Evolutionary conservation across 2,329 filamentous ascomycete species (phyloP).

Genomic region (Mollisiaceae sp.): DNA sequence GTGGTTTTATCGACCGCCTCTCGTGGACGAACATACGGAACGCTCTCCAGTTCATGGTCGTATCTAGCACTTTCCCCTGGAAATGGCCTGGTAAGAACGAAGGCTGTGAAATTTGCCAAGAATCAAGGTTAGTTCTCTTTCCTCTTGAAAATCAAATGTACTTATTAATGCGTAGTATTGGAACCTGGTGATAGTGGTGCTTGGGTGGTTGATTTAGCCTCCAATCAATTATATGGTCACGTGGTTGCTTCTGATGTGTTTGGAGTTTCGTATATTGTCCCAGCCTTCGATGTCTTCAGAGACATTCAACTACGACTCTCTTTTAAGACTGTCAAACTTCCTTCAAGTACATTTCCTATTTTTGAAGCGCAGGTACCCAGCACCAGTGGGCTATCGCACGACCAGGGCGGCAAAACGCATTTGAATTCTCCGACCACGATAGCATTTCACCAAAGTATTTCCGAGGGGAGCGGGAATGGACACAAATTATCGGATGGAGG

Average conservation of each 20-base stretch:
- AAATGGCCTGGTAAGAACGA: conserved; percentile 13
- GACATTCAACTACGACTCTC: too few relatives aligned
- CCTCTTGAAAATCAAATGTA: not conserved
- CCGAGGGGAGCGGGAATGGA: too few relatives aligned
- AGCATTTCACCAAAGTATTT: too few relatives aligned
- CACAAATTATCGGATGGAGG: too few relatives aligned
- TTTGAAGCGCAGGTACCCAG: too few relatives aligned
- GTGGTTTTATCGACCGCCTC: conserved; percentile 4
- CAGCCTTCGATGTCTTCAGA: too few relatives aligned
- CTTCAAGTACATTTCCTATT: too few relatives aligned
- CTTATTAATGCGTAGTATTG: conserved; percentile 18
- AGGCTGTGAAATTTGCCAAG: conserved; percentile 12
- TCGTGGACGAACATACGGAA: conserved; percentile 11
- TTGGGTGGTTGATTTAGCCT: conserved; percentile 30
- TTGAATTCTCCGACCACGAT: too few relatives aligned
- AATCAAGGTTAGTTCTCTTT: not conserved
- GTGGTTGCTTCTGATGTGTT: conserved; percentile 33
- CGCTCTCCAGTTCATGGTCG: conserved; percentile 17
- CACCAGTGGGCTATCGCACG: too few relatives aligned
- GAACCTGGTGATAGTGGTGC: conserved; percentile 31
- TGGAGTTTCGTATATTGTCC: conserved; percentile 31
- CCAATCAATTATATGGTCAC: conserved; percentile 30
- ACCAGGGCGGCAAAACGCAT: too few relatives aligned
- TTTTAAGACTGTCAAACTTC: too few relatives aligned
- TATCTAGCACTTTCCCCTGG: conserved; percentile 20